Percentiles rank a stretch among this genome's conserved stretches.
phyloP scores from a whole-genome alignment of 2,329 filamentous ascomycete species.

The Paraphoma chrysanthemicola region DNA sequence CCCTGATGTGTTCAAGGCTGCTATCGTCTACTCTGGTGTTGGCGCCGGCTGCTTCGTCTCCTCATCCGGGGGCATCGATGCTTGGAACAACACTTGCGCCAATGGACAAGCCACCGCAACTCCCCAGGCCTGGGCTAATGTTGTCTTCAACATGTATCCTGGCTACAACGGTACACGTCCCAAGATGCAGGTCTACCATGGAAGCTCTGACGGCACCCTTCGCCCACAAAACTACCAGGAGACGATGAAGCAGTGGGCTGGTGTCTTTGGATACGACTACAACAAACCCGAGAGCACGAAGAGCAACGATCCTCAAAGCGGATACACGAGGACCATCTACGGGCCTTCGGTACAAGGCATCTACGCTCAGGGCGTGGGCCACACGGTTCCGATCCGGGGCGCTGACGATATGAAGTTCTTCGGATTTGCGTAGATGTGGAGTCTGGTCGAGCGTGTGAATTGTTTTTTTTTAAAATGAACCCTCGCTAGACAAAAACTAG shows the following conservation, averaged over 20 bases:
- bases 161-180: constrained; percentile 59
- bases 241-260: constrained; percentile 49
- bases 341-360: constrained; percentile 45
- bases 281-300: constrained; percentile 38
- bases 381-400: constrained; percentile 43
- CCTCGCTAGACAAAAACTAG: not conserved
- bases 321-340: constrained; percentile 41
- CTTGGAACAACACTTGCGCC: constrained; percentile 62
- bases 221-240: constrained; percentile 64
- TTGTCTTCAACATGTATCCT: constrained; percentile 58
- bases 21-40: constrained; percentile 61
- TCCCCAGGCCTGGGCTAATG: constrained; percentile 57
- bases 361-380: constrained; percentile 43
- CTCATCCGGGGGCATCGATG: constrained; percentile 49
- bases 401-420: constrained; percentile 45
- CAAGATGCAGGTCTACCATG: constrained; percentile 66
- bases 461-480: not conserved
- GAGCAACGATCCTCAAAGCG: constrained; percentile 36
- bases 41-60: constrained; percentile 62
- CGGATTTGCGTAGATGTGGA: constrained; percentile 28
- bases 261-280: constrained; percentile 42
- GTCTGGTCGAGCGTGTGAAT: not conserved
- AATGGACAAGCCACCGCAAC: constrained; percentile 56
- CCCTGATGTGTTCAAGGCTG: constrained; percentile 62
- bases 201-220: constrained; percentile 59